Percentiles rank a stretch among this genome's conserved stretches.
These are phyloP conservation scores for Cyclanthera cordifolia DNA, from an alignment of 306 rosid species.

Conservation along the genomic window DNA sequence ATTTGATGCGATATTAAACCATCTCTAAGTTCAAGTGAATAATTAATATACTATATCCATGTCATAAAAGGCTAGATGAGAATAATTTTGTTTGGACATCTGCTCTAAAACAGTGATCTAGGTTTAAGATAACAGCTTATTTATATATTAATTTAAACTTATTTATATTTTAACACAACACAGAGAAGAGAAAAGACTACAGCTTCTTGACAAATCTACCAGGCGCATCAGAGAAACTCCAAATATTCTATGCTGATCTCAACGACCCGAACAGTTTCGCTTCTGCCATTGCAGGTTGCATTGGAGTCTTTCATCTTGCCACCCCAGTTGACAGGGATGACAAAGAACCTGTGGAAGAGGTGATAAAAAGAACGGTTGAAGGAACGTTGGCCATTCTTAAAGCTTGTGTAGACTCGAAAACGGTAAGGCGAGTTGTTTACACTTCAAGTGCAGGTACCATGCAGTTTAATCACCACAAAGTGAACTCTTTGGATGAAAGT, in stretches of 20 bases:
- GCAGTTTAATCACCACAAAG: not conserved
- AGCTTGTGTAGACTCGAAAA: slow-evolving; percentile 28
- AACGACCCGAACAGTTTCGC: not conserved
- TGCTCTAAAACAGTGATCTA: not conserved
- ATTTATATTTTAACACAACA: not conserved
- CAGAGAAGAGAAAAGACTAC: slow-evolving; percentile 1
- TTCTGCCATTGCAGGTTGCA: slow-evolving; percentile 3
- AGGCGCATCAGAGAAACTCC: slow-evolving; percentile 38
- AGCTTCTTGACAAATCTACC: slow-evolving; percentile 32
- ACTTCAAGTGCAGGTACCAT: slow-evolving; percentile 41
- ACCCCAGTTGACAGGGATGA: not conserved
- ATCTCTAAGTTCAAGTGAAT: not conserved
- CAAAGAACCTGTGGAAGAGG: slow-evolving; percentile 30
- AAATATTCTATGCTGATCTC: slow-evolving; percentile 37
- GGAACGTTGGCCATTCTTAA: slow-evolving; percentile 44
- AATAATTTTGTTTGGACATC: not conserved
- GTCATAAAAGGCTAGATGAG: not conserved
- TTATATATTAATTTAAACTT: too few species aligned
- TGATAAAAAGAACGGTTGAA: slow-evolving; percentile 32
- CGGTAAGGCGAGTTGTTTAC: slow-evolving; percentile 46
- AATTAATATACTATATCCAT: not conserved
- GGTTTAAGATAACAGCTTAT: too few species aligned
- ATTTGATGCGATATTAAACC: not conserved
- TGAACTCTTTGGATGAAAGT: slow-evolving; percentile 29
- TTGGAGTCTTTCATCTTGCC: slow-evolving; percentile 13